A percentile compares a stretch with the other conserved stretches of the same genome.
These are phyloP conservation scores for Diaporthe helianthi DNA, from an alignment of 2,329 filamentous ascomycete genomes.

Conservation along the genomic window DNA sequence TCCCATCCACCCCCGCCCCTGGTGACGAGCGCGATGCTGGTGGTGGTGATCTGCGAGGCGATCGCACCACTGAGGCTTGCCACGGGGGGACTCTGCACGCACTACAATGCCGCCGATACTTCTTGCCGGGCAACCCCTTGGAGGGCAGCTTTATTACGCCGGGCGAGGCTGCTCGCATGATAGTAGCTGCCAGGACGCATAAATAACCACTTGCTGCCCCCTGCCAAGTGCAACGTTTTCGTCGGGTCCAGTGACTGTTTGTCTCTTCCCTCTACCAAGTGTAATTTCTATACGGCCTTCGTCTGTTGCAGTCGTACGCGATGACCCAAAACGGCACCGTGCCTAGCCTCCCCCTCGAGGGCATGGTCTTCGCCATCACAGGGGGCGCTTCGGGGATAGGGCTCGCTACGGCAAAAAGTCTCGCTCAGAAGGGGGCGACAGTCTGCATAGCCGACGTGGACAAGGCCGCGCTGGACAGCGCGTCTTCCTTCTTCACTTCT, in stretches of 20 bases:
- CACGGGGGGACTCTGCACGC: background rate
- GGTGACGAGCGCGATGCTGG: background rate
- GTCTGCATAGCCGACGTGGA: slow-evolving; percentile 51
- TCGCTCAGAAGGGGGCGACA: slow-evolving; percentile 46
- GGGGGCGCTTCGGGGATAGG: slow-evolving; percentile 47
- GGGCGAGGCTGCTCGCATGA: background rate
- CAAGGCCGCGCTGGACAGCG: slow-evolving; percentile 40
- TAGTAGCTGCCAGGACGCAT: background rate
- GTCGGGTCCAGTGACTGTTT: background rate
- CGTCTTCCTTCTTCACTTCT: slow-evolving; percentile 43
- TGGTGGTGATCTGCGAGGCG: slow-evolving; percentile 4
- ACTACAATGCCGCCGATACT: background rate
- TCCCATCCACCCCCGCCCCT: slow-evolving; percentile 12
- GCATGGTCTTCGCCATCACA: slow-evolving; percentile 35
- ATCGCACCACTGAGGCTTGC: background rate
- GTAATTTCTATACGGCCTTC: no score
- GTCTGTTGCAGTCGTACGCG: background rate
- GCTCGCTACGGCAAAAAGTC: slow-evolving; percentile 48
- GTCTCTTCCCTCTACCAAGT: background rate
- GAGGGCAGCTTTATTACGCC: background rate
- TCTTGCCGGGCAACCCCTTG: background rate
- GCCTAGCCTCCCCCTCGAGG: slow-evolving; percentile 19
- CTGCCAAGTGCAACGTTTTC: no score
- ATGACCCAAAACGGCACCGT: slow-evolving; percentile 10
- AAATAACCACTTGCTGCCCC: background rate